Conservation (phyloP, 805 yeast genomes). For the Phaffomyces opuntiae region DNA sequence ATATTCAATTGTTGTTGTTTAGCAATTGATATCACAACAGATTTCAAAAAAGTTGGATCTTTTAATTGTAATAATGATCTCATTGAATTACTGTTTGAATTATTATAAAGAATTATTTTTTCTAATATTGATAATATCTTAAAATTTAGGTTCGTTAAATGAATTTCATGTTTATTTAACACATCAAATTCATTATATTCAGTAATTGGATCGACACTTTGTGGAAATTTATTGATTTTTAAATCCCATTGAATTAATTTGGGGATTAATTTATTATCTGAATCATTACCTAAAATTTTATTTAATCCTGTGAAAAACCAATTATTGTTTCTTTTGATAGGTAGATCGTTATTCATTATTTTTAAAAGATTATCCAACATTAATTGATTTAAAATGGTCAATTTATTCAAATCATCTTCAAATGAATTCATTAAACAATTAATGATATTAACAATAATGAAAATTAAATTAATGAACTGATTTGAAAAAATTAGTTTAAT, state of each 20-base stretch:
- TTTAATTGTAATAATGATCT: constrained; percentile 9
- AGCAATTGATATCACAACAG: constrained; percentile 19
- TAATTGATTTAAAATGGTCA: constrained; percentile 8
- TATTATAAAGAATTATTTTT: constrained; percentile 23
- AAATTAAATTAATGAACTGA: constrained; percentile 44
- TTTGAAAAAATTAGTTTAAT: constrained; percentile 37
- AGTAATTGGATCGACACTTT: constrained; percentile 12
- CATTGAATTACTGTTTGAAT: constrained; percentile 9
- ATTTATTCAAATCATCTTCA: constrained; percentile 7
- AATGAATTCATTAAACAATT: constrained; percentile 31
- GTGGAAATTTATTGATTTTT: constrained; percentile 6
- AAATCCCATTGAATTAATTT: constrained; percentile 29
- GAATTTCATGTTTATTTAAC: constrained; percentile 35
- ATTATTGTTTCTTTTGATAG: constrained; percentile 29
- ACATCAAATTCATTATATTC: constrained; percentile 12
- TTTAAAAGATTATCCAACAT: constrained; percentile 28
- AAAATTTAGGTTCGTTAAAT: constrained; percentile 35
- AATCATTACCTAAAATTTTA: constrained; percentile 44
- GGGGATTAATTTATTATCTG: constrained; percentile 25
- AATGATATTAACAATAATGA: constrained; percentile 47
- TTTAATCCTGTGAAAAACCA: constrained; percentile 49
- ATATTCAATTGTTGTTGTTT: constrained; percentile 27
- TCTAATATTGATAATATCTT: constrained; percentile 45
- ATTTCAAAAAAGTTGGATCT: constrained; percentile 19
- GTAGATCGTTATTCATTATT: constrained; percentile 35